These are phyloP conservation scores for Pluteus cervinus DNA, from an alignment of 768 basidiomycete species.

Conservation along the genomic window DNA sequence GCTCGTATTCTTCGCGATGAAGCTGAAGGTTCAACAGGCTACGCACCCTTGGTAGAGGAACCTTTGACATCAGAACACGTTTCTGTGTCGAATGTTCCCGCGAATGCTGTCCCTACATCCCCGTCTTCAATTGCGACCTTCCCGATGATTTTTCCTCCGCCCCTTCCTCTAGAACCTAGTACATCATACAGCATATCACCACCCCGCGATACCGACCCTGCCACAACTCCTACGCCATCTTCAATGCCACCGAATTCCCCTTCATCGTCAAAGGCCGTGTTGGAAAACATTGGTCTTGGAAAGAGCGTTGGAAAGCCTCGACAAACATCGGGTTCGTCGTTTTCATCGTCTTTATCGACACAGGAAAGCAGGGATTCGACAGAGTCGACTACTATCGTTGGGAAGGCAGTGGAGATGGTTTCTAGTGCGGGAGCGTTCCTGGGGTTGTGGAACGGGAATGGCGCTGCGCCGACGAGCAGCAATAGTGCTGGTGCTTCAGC, in stretches of 20 bases:
- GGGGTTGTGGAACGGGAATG: conserved; percentile 38
- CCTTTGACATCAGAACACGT: no score
- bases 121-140: conserved; percentile 19
- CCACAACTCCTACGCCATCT: conserved; percentile 9
- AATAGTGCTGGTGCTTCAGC: no score
- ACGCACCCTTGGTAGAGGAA: no score
- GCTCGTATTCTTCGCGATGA: no score
- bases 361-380: no score
- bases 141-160: conserved; percentile 24
- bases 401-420: conserved; percentile 71
- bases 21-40: no score
- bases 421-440: conserved; percentile 74
- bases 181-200: conserved; percentile 27
- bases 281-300: no score
- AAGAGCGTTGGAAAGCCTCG: no score
- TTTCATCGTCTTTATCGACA: no score
- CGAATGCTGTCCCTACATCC: conserved; percentile 10
- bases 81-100: no score
- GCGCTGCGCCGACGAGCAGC: background rate
- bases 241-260: conserved; percentile 12
- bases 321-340: no score
- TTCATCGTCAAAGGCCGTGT: conserved; percentile 8
- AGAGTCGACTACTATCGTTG: conserved; percentile 31
- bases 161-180: conserved; percentile 24
- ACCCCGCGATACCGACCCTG: conserved; percentile 9